Percentiles rank a stretch among this genome's conserved stretches.
phyloP scores from a whole-genome alignment of 768 basidiomycete genomes.

The Zangia roseola region DNA sequence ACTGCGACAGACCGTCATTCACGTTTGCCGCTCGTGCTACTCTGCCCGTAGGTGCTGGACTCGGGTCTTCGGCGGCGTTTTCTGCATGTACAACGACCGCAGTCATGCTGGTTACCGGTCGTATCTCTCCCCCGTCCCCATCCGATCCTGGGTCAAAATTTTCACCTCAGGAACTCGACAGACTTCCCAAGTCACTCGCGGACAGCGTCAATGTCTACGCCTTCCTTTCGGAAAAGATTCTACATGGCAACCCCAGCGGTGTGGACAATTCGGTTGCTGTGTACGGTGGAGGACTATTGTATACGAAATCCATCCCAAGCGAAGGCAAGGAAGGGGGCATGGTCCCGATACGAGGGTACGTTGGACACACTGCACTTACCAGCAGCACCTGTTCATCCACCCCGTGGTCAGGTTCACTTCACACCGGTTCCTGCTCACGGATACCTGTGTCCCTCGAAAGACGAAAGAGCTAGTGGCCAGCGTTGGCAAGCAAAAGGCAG shows the following conservation, averaged over 20 bases:
- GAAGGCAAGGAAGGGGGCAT: conserved; percentile 75
- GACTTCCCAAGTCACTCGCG: conserved; percentile 60
- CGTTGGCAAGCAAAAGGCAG: conserved; percentile 69
- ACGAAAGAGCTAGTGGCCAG: conserved; percentile 92
- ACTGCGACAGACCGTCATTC: conserved; percentile 59
- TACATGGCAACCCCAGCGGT: conserved; percentile 96
- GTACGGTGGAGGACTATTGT: conserved; percentile 89
- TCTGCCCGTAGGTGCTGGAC: conserved; percentile 91
- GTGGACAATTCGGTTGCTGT: conserved; percentile 95
- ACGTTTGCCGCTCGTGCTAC: conserved; percentile 83
- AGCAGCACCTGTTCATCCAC: background rate
- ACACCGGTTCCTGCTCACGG: conserved; percentile 84
- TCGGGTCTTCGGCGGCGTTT: conserved; percentile 96
- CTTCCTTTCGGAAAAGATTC: conserved; percentile 91
- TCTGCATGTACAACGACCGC: conserved; percentile 84
- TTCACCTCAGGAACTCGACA: conserved; percentile 44
- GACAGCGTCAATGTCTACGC: conserved; percentile 91
- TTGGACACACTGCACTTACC: conserved; percentile 4
- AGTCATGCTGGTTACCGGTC: conserved; percentile 71
- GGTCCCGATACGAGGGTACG: conserved; percentile 83
- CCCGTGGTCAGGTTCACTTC: conserved; percentile 73
- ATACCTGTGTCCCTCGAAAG: conserved; percentile 90
- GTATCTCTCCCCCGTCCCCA: conserved; percentile 56
- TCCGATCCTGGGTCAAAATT: conserved; percentile 9
- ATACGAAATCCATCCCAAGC: conserved; percentile 63